phyloP scores from a whole-genome alignment of 805 yeast genomes.

The Candida nonsorbophila region DNA sequence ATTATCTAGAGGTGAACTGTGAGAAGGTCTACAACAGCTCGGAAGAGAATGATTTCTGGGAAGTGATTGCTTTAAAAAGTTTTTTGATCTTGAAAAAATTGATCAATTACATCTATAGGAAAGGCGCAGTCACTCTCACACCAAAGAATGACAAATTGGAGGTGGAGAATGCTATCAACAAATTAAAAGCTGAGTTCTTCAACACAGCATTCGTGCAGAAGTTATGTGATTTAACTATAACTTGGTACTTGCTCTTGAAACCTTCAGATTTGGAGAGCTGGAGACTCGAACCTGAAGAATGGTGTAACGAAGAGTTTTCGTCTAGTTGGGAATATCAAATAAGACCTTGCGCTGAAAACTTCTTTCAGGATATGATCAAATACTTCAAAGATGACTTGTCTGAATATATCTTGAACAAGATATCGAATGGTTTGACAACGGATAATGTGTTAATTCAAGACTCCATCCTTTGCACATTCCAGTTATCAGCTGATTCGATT shows the following conservation, averaged over 20 bases:
- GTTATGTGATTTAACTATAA: slow-evolving; percentile 62
- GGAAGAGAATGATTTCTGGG: slow-evolving; percentile 67
- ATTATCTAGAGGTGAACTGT: slow-evolving; percentile 61
- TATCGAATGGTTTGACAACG: slow-evolving; percentile 40
- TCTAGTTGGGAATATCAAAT: slow-evolving; percentile 79
- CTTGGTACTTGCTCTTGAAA: slow-evolving; percentile 67
- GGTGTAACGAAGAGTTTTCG: slow-evolving; percentile 77
- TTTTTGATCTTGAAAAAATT: slow-evolving; percentile 61
- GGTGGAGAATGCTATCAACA: slow-evolving; percentile 49
- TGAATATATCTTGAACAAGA: slow-evolving; percentile 52
- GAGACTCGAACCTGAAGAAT: slow-evolving; percentile 87
- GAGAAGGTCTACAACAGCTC: slow-evolving; percentile 53
- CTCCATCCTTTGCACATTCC: slow-evolving; percentile 77
- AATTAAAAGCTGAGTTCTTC: slow-evolving; percentile 52
- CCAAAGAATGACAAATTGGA: slow-evolving; percentile 64
- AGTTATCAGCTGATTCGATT: slow-evolving; percentile 65
- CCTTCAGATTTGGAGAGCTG: slow-evolving; percentile 78
- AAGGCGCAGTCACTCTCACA: slow-evolving; percentile 62
- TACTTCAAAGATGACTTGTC: slow-evolving; percentile 55
- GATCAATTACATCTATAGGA: slow-evolving; percentile 55
- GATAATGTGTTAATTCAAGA: slow-evolving; percentile 66
- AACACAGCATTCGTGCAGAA: slow-evolving; percentile 50
- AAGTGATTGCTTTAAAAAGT: slow-evolving; percentile 60
- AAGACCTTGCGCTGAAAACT: slow-evolving; percentile 81
- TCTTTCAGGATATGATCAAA: slow-evolving; percentile 68